A percentile compares a stretch with the other conserved stretches of the same genome.
phyloP scores from a whole-genome alignment of 2,329 filamentous ascomycete species.

The Hypoxylon sp. region DNA sequence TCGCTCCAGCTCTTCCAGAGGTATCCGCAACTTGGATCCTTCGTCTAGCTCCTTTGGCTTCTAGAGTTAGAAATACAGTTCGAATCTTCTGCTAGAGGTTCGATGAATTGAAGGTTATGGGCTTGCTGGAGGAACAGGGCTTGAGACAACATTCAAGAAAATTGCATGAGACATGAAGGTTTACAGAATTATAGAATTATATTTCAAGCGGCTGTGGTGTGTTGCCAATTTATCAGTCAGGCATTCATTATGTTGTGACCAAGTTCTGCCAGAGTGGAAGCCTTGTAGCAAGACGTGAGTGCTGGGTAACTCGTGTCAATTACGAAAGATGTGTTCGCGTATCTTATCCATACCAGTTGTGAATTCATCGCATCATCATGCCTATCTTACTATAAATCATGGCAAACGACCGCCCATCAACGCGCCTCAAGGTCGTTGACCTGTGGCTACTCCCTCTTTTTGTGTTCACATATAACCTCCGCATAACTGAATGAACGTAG shows the following conservation, averaged over 20 bases:
- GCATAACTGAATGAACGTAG: neutral
- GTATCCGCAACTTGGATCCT: too few species aligned
- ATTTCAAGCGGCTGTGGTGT: neutral
- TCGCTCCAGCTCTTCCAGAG: too few species aligned
- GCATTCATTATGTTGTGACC: neutral
- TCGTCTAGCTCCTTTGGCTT: too few species aligned
- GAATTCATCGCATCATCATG: neutral
- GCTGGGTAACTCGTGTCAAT: neutral
- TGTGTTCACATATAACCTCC: neutral
- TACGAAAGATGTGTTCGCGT: neutral
- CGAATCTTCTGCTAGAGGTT: too few species aligned
- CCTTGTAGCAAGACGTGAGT: neutral
- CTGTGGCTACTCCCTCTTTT: neutral
- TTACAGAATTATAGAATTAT: neutral
- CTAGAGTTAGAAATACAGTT: too few species aligned
- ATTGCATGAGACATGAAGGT: too few species aligned
- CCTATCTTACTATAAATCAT: neutral
- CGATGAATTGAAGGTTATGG: too few species aligned
- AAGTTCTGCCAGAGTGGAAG: neutral
- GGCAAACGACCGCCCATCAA: conserved; percentile 2
- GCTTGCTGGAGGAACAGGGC: too few species aligned
- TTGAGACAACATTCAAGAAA: too few species aligned
- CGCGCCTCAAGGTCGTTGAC: neutral
- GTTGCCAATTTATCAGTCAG: neutral
- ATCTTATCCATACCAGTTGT: neutral